These are phyloP conservation scores for Candida suzukii DNA, from an alignment of 805 yeast genomes.

Conservation along the genomic window DNA sequence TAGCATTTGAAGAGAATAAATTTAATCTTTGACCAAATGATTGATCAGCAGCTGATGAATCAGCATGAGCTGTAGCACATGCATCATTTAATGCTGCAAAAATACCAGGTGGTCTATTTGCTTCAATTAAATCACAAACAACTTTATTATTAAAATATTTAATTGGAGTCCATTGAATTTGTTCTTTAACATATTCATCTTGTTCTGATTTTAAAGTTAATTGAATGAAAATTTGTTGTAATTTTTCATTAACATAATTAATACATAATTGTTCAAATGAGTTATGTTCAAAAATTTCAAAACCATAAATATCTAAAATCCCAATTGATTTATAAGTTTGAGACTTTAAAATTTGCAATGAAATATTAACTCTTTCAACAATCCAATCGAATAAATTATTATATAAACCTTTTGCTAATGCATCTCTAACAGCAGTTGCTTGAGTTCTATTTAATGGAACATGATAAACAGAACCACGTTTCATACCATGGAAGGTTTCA, in stretches of 20 bases:
- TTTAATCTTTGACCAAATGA: constrained; percentile 89
- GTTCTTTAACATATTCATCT: constrained; percentile 93
- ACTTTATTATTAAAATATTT: constrained; percentile 93
- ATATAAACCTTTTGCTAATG: constrained; percentile 90
- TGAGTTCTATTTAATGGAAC: constrained; percentile 88
- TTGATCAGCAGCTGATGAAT: constrained; percentile 92
- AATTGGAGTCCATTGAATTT: constrained; percentile 96
- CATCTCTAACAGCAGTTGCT: constrained; percentile 93
- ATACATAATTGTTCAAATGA: constrained; percentile 94
- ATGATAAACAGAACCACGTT: constrained; percentile 89
- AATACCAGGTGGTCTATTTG: constrained; percentile 90
- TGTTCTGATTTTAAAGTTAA: constrained; percentile 94
- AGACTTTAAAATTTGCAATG: constrained; percentile 49
- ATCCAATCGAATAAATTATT: constrained; percentile 95
- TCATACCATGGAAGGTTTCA: constrained; percentile 86
- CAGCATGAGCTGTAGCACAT: constrained; percentile 97
- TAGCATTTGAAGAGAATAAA: constrained; percentile 73
- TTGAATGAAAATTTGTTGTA: constrained; percentile 95
- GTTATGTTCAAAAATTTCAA: constrained; percentile 91
- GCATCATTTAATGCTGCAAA: constrained; percentile 97
- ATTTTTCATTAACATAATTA: constrained; percentile 91
- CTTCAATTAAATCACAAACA: constrained; percentile 94
- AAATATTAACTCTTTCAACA: constrained; percentile 80
- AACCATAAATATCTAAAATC: constrained; percentile 91
- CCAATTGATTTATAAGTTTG: constrained; percentile 65